Evolutionary conservation across 371 early-diverging fungal species (phyloP), one percentile per base, ranked within the genome.

Genomic region (Entomophthora muscae): DNA sequence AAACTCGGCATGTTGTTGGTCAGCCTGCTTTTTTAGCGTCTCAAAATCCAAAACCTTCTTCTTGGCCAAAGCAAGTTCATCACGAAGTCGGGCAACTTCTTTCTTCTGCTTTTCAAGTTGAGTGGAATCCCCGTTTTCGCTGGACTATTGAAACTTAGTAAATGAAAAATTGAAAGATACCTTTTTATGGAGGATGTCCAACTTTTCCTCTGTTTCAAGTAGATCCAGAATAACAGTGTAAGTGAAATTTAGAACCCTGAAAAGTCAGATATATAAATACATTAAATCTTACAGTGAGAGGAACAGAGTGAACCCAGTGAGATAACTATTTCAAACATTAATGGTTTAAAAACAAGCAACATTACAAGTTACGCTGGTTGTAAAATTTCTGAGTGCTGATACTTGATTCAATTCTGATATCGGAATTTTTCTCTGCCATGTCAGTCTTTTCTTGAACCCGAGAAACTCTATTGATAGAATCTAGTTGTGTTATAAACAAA

Each of bases 221-320:
- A 89, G 72, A 61, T 86, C 82, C 64, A 81, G 57, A n/a, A 90
- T 76, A 65, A 89, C 73, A 32, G 80, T 72, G 70, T 81, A 82
- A 31, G 88, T 86, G 42, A 89, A 83, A 68, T 84, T 85, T 55
- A 90, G 73, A 57, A 90, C 83, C 32, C 78, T 79, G 63, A 12
- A 32, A 12, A 30, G 22, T 0, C 3, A n/a, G 21, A 5, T 23
- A 61, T 26, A 28, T 7, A 28, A 30, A 23, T 31, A 31, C 26
- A n/a, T 13, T 57, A 57, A 57, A 23, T 70, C 71, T 68, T 75
- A 79, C 78, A 91, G 71, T 0, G 90, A 90, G 57, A 93, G 72
- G 66, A 91, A 90, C 53, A 93, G 72, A 1, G 92, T 90, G 67
- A 89, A 89, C 1, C 92, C 93, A 24, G 88, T 88, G 67, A 93